Evolutionary conservation across 345 rosid species (phyloP).

Genomic region (Pistacia vera): DNA sequence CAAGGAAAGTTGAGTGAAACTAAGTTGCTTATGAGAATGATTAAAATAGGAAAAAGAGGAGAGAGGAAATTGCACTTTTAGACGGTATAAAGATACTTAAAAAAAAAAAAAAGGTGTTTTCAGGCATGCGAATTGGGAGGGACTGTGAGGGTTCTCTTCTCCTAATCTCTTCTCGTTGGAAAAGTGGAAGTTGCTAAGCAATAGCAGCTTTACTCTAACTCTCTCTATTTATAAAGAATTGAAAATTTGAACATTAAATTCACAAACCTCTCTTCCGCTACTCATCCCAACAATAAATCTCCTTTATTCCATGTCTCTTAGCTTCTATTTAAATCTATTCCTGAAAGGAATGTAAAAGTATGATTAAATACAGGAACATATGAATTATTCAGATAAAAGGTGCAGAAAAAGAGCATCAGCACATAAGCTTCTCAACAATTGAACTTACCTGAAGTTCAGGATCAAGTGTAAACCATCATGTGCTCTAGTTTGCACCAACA

Average conservation of each 20-base stretch:
- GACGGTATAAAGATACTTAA: too few species aligned
- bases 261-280: neutral
- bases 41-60: too few species aligned
- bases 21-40: too few species aligned
- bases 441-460: slow-evolving; percentile 73
- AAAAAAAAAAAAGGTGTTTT: neutral
- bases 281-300: neutral
- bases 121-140: neutral
- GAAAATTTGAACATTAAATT: neutral
- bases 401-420: slow-evolving; percentile 51
- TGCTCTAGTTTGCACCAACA: slow-evolving; percentile 40
- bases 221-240: neutral
- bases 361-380: neutral
- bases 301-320: too few species aligned
- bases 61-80: too few species aligned
- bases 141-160: neutral
- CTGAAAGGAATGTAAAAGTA: too few species aligned
- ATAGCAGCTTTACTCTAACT: neutral
- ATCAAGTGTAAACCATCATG: slow-evolving; percentile 73
- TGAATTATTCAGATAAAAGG: neutral
- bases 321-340: neutral
- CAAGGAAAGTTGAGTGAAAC: too few species aligned
- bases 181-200: too few species aligned
- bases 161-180: neutral
- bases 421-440: slow-evolving; percentile 41